These are phyloP conservation scores for Musa schizocarpa DNA, from an alignment of 176 grass and related monocot genomes.

Conservation along the genomic window DNA sequence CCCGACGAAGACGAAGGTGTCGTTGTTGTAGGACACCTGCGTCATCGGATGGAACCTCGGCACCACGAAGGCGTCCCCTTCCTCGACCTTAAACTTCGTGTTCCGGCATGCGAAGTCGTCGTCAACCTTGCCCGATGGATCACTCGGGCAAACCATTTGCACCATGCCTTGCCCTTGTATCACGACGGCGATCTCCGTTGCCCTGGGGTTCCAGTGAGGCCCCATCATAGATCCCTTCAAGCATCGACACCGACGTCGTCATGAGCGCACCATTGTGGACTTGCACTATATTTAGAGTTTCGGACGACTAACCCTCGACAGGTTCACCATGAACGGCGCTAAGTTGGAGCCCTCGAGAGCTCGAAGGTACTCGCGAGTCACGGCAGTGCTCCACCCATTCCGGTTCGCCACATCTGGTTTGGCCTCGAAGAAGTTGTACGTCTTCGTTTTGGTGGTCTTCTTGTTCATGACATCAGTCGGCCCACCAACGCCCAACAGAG, in stretches of 20 bases:
- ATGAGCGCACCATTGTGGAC: no score
- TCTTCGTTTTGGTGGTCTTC: conserved; percentile 54
- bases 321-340: conserved; percentile 79
- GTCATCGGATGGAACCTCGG: conserved; percentile 77
- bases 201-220: conserved; percentile 91
- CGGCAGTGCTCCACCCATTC: conserved; percentile 70
- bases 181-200: conserved; percentile 66
- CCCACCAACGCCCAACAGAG: conserved; percentile 37
- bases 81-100: conserved; percentile 40
- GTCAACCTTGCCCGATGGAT: conserved; percentile 6
- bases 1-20: conserved; percentile 68
- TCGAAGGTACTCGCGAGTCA: conserved; percentile 59
- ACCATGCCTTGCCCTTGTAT: conserved; percentile 52
- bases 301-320: conserved; percentile 41
- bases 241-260: no score
- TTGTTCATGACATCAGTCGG: conserved; percentile 34
- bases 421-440: conserved; percentile 70
- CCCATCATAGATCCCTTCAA: conserved; percentile 78
- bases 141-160: conserved; percentile 57
- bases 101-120: conserved; percentile 22
- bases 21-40: conserved; percentile 83
- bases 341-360: conserved; percentile 41
- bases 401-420: conserved; percentile 68
- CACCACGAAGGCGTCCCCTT: conserved; percentile 75
- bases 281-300: no score